Percentiles rank a stretch among this genome's conserved stretches.
These are phyloP conservation scores for Thielaviopsis cerberus DNA, from an alignment of 2,329 filamentous ascomycete species.

Conservation along the genomic window DNA sequence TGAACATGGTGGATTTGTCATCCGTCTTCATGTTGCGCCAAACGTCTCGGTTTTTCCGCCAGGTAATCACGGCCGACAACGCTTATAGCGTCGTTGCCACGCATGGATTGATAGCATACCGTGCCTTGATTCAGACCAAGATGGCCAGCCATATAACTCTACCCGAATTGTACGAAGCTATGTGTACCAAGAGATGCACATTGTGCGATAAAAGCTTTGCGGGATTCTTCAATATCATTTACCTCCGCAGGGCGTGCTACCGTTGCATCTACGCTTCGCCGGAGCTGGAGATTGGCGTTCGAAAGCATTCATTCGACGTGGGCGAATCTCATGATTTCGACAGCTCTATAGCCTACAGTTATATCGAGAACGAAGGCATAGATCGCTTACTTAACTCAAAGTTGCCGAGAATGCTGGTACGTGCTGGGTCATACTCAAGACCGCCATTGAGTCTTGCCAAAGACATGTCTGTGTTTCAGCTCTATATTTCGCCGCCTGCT, in stretches of 20 bases:
- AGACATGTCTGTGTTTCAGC: background rate
- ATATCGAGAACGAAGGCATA: too few relatives aligned
- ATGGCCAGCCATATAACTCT: background rate
- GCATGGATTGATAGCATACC: background rate
- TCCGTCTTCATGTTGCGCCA: slow-evolving; percentile 2
- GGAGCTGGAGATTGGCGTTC: background rate
- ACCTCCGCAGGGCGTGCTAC: background rate
- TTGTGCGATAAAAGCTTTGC: slow-evolving; percentile 1
- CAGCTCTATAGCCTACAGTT: too few relatives aligned
- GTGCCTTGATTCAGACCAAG: background rate
- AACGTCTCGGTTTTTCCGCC: background rate
- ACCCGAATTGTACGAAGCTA: background rate
- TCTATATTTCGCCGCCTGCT: too few relatives aligned
- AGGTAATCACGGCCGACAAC: background rate
- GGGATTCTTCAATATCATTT: slow-evolving; percentile 2
- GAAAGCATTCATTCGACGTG: too few relatives aligned
- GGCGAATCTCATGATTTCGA: too few relatives aligned
- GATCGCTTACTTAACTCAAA: too few relatives aligned
- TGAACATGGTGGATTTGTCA: background rate
- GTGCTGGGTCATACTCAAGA: background rate
- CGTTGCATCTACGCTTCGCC: background rate
- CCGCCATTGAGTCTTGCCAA: background rate
- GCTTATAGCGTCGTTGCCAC: background rate
- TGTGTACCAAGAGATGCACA: background rate
- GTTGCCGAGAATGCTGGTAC: background rate